Base-by-base conservation (phyloP, 202 grass and related monocot genomes). In the Elaeis oleifera region DNA sequence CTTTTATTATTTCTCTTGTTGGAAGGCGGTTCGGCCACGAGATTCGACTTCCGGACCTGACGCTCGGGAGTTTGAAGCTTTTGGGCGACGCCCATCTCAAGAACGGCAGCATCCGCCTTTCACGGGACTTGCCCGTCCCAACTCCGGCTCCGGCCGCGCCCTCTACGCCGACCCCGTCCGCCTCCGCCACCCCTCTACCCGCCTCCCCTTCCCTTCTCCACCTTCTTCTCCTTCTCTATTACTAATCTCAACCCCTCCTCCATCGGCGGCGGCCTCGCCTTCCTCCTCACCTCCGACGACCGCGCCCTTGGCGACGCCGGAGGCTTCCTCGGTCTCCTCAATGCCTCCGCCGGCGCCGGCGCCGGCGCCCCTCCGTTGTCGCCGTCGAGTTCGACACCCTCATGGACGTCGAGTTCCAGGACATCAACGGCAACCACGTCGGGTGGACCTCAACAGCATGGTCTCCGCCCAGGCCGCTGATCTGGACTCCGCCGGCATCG, bases 51-150 rank as follows among this genome's bases (percentile, higher is more conserved):
- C 50, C 74, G 79, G 0, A 74, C 88, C 88, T 97, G 0, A 92
- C 94, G 0, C 68, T 97, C 0, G 79, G 74, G 16, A 89, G 80
- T 49, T 80, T 97, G 1, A 75, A 67, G 49, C 82, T 97, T 0
- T 68, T 97, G 1, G 94, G 94, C 24, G 94, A 97, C 72, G 84
- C 94, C 23, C 94, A 97, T 83, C 89, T 97, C 61, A 92, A 86
- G 67, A 97, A 97, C 77, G 85, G 82, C 64, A 89, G 84, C 57
- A 92, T 97, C 74, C 78, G 63, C 56, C 78, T 92, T 24, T 69
- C 89, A 0, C 84, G 77, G 0, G 92, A 97, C 81, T 72, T 92
- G 1, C 79, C 92, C 0, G 92, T 97, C 6, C 92, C 15, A 83
- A 72, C 8, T 92, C 92, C 4, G 72, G 82, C 1, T 31, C 92